Base-by-base conservation (phyloP, 2,329 filamentous ascomycete genomes). In the Paracorniculantispora psalliotae region DNA sequence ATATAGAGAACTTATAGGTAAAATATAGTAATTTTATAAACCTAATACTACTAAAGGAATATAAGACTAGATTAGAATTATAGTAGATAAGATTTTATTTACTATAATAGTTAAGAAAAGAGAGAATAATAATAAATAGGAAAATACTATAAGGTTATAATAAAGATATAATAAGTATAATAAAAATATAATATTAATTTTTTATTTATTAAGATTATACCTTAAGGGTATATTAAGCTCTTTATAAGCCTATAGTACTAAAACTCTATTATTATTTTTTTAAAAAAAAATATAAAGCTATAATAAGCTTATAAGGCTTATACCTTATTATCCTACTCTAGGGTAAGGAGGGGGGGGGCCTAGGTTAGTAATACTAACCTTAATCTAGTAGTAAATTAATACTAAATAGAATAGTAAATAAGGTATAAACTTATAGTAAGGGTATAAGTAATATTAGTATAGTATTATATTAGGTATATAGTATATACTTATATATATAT, bases 1-100 rank as follows among this genome's bases (percentile, higher is more conserved):
- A 30, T 37, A 49, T 57, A 57, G 25, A 35, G 13, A 47, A 50
- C 44, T 28, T 52, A 48, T 33, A 57, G 23, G 17, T 57, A 47
- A 30, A 57, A 48, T 33, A 51, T 48, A 47, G 15, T 39, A 17
- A 57, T 15, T 47, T 33, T 49, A 47, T 35, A 17, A 25, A 48
- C 4, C 10, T 37, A 35, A 10, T 33, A 35, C 30, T 57, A 57
- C 8, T 17, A 19, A 57, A 57, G n/a, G 30, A 39, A 19, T 57
- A 57, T 21, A 47, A 23, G n/a, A n/a, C n/a, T n/a, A n/a, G n/a
- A 37, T 39, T 17, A 46, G 7, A 46, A 21, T 13, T 58, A 25
- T 58, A 37, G 26, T n/a, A n/a, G n/a, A n/a, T n/a, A n/a, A n/a
- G n/a, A n/a, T n/a, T n/a, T n/a, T n/a, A n/a, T n/a, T n/a, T n/a